Conservation (phyloP, 306 rosid species). For the Datisca glomerata region DNA sequence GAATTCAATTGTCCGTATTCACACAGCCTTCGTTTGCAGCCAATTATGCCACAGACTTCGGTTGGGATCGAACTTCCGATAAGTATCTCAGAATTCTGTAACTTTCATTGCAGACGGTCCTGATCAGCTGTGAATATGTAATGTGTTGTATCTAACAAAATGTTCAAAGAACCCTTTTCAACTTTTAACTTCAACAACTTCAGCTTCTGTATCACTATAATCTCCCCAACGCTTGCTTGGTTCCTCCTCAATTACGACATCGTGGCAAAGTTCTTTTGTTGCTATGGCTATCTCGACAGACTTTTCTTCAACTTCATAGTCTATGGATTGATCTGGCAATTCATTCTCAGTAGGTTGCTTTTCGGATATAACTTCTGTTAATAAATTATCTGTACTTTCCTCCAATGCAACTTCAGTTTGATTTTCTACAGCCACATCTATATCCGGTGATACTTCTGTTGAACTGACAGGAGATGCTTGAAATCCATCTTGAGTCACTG, state of each 20-base stretch:
- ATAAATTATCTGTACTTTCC: constrained; percentile 23
- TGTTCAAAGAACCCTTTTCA: constrained; percentile 27
- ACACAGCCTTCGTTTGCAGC: constrained; percentile 14
- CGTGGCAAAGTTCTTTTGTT: constrained; percentile 23
- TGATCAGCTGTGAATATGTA: too few relatives aligned
- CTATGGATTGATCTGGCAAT: constrained; percentile 27
- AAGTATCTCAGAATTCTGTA: too few relatives aligned
- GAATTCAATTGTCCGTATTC: too few relatives aligned
- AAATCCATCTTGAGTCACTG: constrained; percentile 38
- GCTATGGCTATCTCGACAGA: constrained; percentile 20
- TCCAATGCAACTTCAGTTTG: constrained; percentile 19
- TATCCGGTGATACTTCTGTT: constrained; percentile 28
- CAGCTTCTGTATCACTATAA: constrained; percentile 77
- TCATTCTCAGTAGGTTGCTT: constrained; percentile 27
- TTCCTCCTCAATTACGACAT: constrained; percentile 27
- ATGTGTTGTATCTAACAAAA: background rate
- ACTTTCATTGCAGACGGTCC: too few relatives aligned
- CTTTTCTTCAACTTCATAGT: constrained; percentile 30
- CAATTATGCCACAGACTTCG: background rate
- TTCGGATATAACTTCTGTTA: constrained; percentile 27
- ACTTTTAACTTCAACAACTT: constrained; percentile 44
- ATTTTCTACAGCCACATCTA: constrained; percentile 25
- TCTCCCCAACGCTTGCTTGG: constrained; percentile 85
- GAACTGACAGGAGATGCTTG: constrained; percentile 43
- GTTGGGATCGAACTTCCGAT: too few relatives aligned